Evolutionary conservation across 1,284 basidiomycete species (phyloP).

Genomic region (Golubevia sp.): DNA sequence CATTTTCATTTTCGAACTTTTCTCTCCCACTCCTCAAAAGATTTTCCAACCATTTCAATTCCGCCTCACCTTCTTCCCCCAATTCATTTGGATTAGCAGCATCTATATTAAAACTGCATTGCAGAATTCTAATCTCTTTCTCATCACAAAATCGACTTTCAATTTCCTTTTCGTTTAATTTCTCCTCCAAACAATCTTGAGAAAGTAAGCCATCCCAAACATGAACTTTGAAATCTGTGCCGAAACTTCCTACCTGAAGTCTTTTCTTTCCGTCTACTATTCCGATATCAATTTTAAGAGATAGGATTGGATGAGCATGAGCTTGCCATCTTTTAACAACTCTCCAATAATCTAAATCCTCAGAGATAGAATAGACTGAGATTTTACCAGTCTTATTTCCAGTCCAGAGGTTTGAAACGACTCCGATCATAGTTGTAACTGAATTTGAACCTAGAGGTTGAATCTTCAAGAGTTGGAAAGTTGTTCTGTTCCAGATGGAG

Average conservation of each 20-base stretch:
- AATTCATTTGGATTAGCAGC: slow-evolving; percentile 39
- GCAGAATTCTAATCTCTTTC: slow-evolving; percentile 33
- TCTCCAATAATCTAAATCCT: slow-evolving; percentile 12
- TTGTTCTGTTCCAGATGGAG: slow-evolving; percentile 71
- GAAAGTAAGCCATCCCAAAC: slow-evolving; percentile 51
- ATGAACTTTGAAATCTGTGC: slow-evolving; percentile 35
- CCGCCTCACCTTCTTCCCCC: slow-evolving; percentile 5
- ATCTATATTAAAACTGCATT: slow-evolving; percentile 51
- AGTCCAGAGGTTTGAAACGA: slow-evolving; percentile 50
- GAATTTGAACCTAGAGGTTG: slow-evolving; percentile 13
- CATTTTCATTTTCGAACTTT: too few species aligned
- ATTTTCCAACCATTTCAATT: too few species aligned
- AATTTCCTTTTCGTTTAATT: slow-evolving; percentile 21
- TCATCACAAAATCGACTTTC: slow-evolving; percentile 27
- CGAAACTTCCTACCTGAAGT: slow-evolving; percentile 41
- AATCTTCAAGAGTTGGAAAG: slow-evolving; percentile 49
- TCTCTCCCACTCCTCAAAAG: too few species aligned
- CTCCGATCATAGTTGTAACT: slow-evolving; percentile 42
- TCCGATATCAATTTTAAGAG: slow-evolving; percentile 29
- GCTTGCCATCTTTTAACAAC: slow-evolving; percentile 50
- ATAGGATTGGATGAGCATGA: slow-evolving; percentile 43
- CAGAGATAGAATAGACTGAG: slow-evolving; percentile 33
- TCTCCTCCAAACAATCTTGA: slow-evolving; percentile 40
- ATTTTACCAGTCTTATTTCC: slow-evolving; percentile 48
- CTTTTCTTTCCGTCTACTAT: slow-evolving; percentile 13